These are phyloP conservation scores for Dryas alaskensis DNA, from an alignment of 306 rosid genomes.

Conservation along the genomic window DNA sequence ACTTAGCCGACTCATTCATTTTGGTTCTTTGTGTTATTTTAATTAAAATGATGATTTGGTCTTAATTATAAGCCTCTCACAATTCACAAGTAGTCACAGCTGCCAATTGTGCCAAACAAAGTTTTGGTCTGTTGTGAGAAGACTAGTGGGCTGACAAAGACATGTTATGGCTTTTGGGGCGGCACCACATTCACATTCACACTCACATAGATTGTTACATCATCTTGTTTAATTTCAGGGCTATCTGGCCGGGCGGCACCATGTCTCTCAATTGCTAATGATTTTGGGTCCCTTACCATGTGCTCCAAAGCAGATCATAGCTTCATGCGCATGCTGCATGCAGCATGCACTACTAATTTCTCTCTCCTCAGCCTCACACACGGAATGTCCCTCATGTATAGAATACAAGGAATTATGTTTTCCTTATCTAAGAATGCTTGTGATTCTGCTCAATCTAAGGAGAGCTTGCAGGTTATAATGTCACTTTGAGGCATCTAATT, in stretches of 20 bases:
- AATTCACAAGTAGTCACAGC: too few species aligned
- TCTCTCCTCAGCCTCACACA: too few species aligned
- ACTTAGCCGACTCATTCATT: slow-evolving; percentile 19
- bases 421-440: too few species aligned
- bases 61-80: too few species aligned
- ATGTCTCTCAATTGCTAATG: neutral
- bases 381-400: too few species aligned
- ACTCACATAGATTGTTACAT: neutral
- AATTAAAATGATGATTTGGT: neutral
- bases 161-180: neutral
- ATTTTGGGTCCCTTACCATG: neutral
- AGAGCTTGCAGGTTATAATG: neutral
- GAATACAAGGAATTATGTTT: too few species aligned
- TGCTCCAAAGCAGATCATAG: neutral
- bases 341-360: too few species aligned
- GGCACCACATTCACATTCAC: neutral
- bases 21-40: slow-evolving; percentile 1
- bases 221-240: neutral
- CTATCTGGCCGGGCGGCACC: slow-evolving; percentile 24
- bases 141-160: neutral
- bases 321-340: neutral
- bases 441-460: neutral
- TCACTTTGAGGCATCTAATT: neutral
- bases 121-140: too few species aligned
- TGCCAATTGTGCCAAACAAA: too few species aligned